Base-by-base conservation (phyloP, 1,284 basidiomycete species). In the Austroboletus niveus region DNA sequence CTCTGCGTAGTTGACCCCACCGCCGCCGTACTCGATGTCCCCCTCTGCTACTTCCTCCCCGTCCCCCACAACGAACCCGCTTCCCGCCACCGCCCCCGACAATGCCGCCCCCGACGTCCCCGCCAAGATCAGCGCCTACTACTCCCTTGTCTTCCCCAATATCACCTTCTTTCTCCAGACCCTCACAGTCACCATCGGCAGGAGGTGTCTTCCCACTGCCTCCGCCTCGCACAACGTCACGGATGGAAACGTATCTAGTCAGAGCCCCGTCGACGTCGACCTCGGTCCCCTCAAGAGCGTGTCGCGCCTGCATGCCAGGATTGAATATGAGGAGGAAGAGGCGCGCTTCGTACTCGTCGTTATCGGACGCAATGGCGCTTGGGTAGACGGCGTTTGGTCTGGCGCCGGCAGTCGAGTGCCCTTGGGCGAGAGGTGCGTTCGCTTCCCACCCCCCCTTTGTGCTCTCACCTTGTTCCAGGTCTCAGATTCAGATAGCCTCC, bases 401-500 rank as follows among this genome's bases (percentile, higher is more conserved):
- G 89, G 89, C 17, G 89, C 89, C 65, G 92, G 94, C 15, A 88
- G 89, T 54, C 82, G 88, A 54, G 90, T 94, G 24, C 81, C 89
- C 31, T 75, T 98, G 34, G 78, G 84, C 44, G 89, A 92, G 69
- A 81, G 91, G 94, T 93, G 54, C 51, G 82, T 74, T 31, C 51
- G 49, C 27, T 54, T 57, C 24, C 30, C 14, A 8, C 27, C 6
- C 42, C 48, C 42, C 53, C 43, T 27, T 35, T 29, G 17, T 17
- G 29, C 36, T 39, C 51, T 59, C 39, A 54, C 53, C 14, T 29
- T 48, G 30, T 50, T 45, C 10, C 65, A 98, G 96, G 66, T 96
- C 97, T 49, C 93, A 95, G 72, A 96, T 99, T 60, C 97, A 98
- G 75, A 99, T 99, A 63, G 94, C 96, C 31, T 96, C 96, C 42